Percentiles rank a stretch among this genome's conserved stretches.
Evolutionary conservation across 495 filamentous ascomycete genomes (phyloP).

Genomic region (Hypoxylon lienhwacheense): DNA sequence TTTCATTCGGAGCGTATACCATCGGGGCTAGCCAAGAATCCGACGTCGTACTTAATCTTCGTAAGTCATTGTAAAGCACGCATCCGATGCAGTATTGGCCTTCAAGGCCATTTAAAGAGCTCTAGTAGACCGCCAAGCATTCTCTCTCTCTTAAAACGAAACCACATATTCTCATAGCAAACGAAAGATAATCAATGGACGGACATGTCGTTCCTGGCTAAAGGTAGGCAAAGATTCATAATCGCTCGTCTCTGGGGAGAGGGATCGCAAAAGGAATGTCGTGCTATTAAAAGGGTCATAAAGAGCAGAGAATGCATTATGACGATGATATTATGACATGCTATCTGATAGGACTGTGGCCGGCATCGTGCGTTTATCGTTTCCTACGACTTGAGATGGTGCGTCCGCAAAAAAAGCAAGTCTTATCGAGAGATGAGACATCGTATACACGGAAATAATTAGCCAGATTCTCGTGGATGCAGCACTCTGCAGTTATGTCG

Average conservation of each 20-base stretch:
- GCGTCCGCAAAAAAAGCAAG: neutral
- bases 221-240: neutral
- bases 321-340: neutral
- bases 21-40: constrained; percentile 11
- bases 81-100: neutral
- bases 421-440: neutral
- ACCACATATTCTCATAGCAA: no score
- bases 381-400: neutral
- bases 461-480: constrained; percentile 6
- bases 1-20: constrained; percentile 5
- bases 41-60: constrained; percentile 2
- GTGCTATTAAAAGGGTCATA: neutral
- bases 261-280: no score
- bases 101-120: neutral
- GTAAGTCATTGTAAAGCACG: constrained; percentile 6
- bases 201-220: neutral
- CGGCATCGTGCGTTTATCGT: neutral
- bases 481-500: constrained; percentile 3
- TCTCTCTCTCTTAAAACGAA: constrained; percentile 10
- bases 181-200: no score
- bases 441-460: constrained; percentile 6
- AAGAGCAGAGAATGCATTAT: neutral
- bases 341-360: neutral
- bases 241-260: no score
- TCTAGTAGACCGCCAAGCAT: constrained; percentile 1